Base-by-base conservation (phyloP, 1,284 basidiomycete genomes). In the Ustilago crameri region DNA sequence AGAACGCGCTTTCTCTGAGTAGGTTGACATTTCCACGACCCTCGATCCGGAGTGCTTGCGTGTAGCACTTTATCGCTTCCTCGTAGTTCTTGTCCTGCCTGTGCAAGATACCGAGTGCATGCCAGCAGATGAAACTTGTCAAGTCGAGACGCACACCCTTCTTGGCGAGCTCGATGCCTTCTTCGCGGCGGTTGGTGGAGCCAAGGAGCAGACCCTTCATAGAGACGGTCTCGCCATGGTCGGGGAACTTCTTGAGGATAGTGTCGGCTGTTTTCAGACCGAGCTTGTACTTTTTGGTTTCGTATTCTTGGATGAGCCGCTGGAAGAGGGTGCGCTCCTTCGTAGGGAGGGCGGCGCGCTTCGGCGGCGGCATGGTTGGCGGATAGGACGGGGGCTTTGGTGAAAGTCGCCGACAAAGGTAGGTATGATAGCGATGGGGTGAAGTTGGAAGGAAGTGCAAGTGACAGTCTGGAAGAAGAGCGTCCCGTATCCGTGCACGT, bases 101-200 rank as follows among this genome's bases (percentile, higher is more conserved):
- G 49, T 82, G 54, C 32, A 82, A 50, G 62, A 83, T 83, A 43
- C 94, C 96, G 79, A 94, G 92, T 64, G 98, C 95, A 84, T 99
- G 96, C 95, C 96, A 98, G 81, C 91, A 91, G 81, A 99, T 97
- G 83, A 98, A 95, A 23, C 92, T 94, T 35, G 90, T 92, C 62
- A 95, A 86, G 85, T 98, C 94, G 65, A 91, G 88, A 61, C 90
- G 89, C 69, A 96, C 55, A 32, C 80, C 96, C 70, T 92, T 90
- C 85, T 91, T 91, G 61, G 96, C 93, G 62, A 95, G 87, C 32
- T 91, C 90, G 61, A 92, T 86, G 18, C 93, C 94, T 51, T 78
- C 76, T 15, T 35, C 93, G 23, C 74, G 71, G 23, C 70, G 63
- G 42, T 76, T 51, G 32, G 76, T 58, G 20, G 80, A 74, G 49